Evolutionary conservation across 23 red algal genomes (phyloP).

Genomic region (Gracilariopsis chorda): DNA sequence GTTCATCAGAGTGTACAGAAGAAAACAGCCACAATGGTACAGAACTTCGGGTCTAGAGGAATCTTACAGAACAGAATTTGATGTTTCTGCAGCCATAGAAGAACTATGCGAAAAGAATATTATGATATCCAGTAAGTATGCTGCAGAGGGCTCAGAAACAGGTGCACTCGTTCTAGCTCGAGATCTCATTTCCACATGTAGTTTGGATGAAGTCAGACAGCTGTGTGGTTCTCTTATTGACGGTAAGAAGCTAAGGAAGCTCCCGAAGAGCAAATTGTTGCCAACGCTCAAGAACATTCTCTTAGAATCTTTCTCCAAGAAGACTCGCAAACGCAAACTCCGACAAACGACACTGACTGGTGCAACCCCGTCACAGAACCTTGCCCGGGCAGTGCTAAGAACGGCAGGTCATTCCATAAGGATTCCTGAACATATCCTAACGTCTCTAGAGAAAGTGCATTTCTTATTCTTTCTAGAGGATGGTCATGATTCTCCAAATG

Average conservation of each 20-base stretch:
- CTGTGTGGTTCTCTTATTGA: constrained; percentile 11
- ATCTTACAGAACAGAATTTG: constrained; percentile 7
- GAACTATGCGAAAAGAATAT: not conserved
- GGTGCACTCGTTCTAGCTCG: not conserved
- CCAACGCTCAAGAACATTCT: constrained; percentile 9
- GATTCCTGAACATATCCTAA: constrained; percentile 29
- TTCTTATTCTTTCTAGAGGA: constrained; percentile 69
- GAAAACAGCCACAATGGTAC: constrained; percentile 53
- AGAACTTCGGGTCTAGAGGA: not conserved
- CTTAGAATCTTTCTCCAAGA: not conserved
- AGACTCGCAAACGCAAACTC: not conserved
- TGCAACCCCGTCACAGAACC: not conserved
- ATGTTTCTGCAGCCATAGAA: not conserved
- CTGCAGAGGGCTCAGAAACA: not conserved
- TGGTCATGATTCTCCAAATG: constrained; percentile 52
- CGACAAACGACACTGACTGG: constrained; percentile 40
- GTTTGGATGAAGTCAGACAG: constrained; percentile 17
- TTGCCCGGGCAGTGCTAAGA: constrained; percentile 32
- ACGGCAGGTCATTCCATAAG: constrained; percentile 39
- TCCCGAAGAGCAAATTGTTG: constrained; percentile 8
- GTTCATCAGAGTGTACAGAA: constrained; percentile 58
- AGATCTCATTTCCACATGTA: constrained; percentile 11
- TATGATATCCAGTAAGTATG: constrained; percentile 13
- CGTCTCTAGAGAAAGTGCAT: constrained; percentile 34
- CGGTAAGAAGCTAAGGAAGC: constrained; percentile 26